Conservation (phyloP, 148 eudicot species). For the Camellia sinensis region DNA sequence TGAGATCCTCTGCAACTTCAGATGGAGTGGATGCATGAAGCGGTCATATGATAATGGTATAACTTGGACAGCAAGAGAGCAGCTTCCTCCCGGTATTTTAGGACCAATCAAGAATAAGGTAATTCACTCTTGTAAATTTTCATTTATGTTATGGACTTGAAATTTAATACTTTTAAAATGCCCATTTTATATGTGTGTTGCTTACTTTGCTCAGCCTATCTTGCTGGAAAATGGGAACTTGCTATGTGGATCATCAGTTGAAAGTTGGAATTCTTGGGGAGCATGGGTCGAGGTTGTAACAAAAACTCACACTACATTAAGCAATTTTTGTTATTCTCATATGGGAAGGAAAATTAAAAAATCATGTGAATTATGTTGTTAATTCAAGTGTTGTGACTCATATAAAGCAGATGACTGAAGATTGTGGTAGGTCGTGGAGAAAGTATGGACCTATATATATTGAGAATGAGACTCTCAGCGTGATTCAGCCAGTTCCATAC, state of each 20-base stretch:
- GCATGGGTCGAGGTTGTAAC: constrained; percentile 84
- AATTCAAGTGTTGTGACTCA: constrained; percentile 5
- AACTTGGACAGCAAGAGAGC: constrained; percentile 84
- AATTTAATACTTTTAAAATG: not conserved
- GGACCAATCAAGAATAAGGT: constrained; percentile 97
- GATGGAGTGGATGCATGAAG: constrained; percentile 97
- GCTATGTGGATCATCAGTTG: constrained; percentile 94
- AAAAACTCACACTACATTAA: not conserved
- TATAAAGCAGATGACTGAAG: constrained; percentile 61
- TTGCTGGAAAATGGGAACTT: constrained; percentile 68
- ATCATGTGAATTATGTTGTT: not conserved
- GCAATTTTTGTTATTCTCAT: not conserved
- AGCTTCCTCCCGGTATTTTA: constrained; percentile 88
- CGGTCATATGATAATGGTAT: constrained; percentile 77
- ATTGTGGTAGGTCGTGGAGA: constrained; percentile 80
- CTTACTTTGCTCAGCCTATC: constrained; percentile 58
- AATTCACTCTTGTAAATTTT: not conserved
- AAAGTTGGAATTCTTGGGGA: constrained; percentile 99
- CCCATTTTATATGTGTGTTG: not conserved
- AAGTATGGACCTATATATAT: constrained; percentile 89
- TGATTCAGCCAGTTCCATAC: constrained; percentile 96
- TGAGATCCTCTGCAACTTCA: constrained; percentile 20
- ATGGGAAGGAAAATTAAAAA: not conserved
- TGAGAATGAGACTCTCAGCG: constrained; percentile 50
- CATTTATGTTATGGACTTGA: not conserved